These are phyloP conservation scores for Globisporangium paddicum DNA, from an alignment of 352 stramenopile species.

Conservation along the genomic window DNA sequence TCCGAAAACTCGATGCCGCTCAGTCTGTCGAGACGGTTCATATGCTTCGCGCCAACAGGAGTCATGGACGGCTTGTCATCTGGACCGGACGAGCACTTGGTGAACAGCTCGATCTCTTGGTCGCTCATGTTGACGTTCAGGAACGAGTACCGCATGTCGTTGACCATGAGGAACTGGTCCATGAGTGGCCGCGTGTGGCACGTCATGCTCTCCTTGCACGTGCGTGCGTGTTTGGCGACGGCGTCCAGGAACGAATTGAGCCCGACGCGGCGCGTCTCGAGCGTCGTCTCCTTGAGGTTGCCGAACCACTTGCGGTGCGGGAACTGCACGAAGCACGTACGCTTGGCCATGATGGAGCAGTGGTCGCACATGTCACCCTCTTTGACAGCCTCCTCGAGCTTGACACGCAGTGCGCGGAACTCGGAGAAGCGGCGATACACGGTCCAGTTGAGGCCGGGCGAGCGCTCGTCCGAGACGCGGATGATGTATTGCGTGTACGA, in stretches of 20 bases:
- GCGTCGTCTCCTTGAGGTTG: conserved; percentile 66
- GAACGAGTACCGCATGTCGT: conserved; percentile 88
- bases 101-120: conserved; percentile 32
- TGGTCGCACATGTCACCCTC: conserved; percentile 62
- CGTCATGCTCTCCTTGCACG: conserved; percentile 59
- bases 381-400: conserved; percentile 60
- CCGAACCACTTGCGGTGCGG: conserved; percentile 68
- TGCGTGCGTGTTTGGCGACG: conserved; percentile 71
- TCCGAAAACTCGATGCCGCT: conserved; percentile 36
- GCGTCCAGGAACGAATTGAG: conserved; percentile 76
- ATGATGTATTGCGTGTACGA: conserved; percentile 82
- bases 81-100: conserved; percentile 27
- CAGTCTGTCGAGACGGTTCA: conserved; percentile 27
- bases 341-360: conserved; percentile 78
- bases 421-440: conserved; percentile 84
- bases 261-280: conserved; percentile 66
- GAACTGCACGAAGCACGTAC: conserved; percentile 80
- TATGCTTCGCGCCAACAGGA: conserved; percentile 16
- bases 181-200: conserved; percentile 74
- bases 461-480: conserved; percentile 79
- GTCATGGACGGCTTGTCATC: conserved; percentile 23
- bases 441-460: conserved; percentile 62
- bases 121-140: conserved; percentile 82
- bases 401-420: conserved; percentile 70
- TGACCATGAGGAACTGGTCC: conserved; percentile 87